Evolutionary conservation across 75 land plant genomes (phyloP), one percentile per base, ranked within the genome.

Genomic region (Cryptomeria japonica): DNA sequence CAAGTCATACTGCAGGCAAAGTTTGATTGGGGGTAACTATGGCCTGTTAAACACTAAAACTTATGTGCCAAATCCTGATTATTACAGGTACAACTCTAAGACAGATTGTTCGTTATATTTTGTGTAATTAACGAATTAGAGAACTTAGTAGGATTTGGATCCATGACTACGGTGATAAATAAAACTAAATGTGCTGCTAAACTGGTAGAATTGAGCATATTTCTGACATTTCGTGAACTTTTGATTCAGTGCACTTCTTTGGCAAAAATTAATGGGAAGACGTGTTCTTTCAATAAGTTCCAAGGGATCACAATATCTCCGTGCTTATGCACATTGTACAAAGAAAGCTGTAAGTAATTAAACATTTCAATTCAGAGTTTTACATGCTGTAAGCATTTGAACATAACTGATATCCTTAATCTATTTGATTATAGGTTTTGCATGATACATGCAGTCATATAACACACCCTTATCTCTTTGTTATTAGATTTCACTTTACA

Each of bases 231-330:
- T 39, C 22, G 64, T 58, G 7, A 64, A 42, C 37, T 32, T 51
- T 34, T 86, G 58, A 38, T 49, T 32, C 89, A 97, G 99, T 89
- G 99, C 99, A 28, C 93, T 97, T 77, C 88, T 97, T 58, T 97
- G 97, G 97, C 95, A 91, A 84, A 91, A 91, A 42, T 89, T 97
- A 31, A 97, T 97, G 99, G 99, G 98, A 32, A 91, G 86, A 75
- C 86, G 53, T 22, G 99, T 97, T 53, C 96, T 97, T 82, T 46
- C 89, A 46, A 87, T 92, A 70, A 87, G 85, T 19, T 76, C 55
- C 22, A 56, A 85, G 46, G 95, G 93, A 64, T 85, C 96, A 5
- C 80, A 94, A 31, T 93, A 78, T 89, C 47, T 97, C 72, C 92
- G 97, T 8, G 93, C 95, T 42, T 96, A 97, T 85, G 93, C 97